Evolutionary conservation across 495 filamentous ascomycete genomes (phyloP), one percentile per base, ranked within the genome.

Genomic region (Neurospora sp.): DNA sequence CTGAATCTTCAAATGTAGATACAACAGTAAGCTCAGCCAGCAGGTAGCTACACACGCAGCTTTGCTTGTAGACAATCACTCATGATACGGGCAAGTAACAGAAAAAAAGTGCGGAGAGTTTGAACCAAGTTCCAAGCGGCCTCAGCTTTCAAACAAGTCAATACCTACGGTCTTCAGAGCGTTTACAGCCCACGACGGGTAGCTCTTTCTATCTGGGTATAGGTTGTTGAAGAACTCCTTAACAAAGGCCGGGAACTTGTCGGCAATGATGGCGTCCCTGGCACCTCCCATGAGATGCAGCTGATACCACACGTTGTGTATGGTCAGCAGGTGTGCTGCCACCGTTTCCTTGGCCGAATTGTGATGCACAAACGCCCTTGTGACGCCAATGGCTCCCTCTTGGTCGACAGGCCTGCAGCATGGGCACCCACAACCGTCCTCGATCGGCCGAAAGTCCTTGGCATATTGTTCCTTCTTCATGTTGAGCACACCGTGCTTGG

Each of bases 281-380:
- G 89, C 90, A 54, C 85, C 82, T 14, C 84, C 83, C 94, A 98
- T 97, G 75, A 99, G 81, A 69, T 88, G 85, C 38, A 99, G 86
- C 75, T 97, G 88, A 78, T 95, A 96, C 79, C 93, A 92, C 35
- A 98, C 93, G 80, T 99, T 98, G 82, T 99, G 96, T 75, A 97
- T 91, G 0, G 94, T 96, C 41, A 99, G 83, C 81, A 99, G 82
- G 85, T 99, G 96, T 23, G 96, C 96, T 12, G 94, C 95, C 0
- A 92, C 96, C 8, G 96, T 98, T 84, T 98, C 96, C 80, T 99
- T 99, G 3, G 90, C 90, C 1, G 93, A 90, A 69, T 97, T 86
- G 82, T 99, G 96, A 79, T 98, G 89, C 39, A 98, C 91, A 80
- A 93, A 98, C 6, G 96, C 93, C 69, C 91, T 87, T 20, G 96